A percentile compares a stretch with the other conserved stretches of the same genome.
These are phyloP conservation scores for Infundibulicybe gibba DNA, from an alignment of 768 basidiomycete genomes.

Conservation along the genomic window DNA sequence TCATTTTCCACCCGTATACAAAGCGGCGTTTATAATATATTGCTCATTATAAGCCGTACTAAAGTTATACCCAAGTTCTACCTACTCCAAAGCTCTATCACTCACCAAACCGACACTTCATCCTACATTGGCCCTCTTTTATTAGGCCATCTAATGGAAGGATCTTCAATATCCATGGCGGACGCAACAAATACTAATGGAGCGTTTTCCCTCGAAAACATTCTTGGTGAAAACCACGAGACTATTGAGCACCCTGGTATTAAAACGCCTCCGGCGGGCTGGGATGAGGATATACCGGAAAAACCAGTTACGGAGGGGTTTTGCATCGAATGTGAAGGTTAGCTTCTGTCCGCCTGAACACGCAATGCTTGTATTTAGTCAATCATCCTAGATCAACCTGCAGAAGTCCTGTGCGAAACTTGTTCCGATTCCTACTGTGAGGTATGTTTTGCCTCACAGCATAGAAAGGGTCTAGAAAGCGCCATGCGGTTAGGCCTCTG, in stretches of 20 bases:
- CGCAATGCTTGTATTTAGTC: conserved; percentile 4
- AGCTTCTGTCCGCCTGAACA: conserved; percentile 5
- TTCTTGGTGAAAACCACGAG: conserved; percentile 63
- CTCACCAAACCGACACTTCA: too few species aligned
- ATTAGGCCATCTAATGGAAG: too few species aligned
- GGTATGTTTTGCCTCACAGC: conserved; percentile 83
- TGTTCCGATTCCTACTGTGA: conserved; percentile 78
- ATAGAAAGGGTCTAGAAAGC: conserved; percentile 74
- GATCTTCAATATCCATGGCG: too few species aligned
- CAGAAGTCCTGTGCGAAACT: conserved; percentile 66
- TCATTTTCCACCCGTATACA: too few species aligned
- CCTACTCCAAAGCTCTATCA: too few species aligned
- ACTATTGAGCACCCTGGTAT: conserved; percentile 53
- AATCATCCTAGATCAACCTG: conserved; percentile 67
- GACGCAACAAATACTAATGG: not conserved
- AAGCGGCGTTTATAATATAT: too few species aligned
- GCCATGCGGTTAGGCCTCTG: conserved; percentile 53
- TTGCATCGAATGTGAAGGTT: conserved; percentile 88
- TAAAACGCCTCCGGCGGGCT: conserved; percentile 41
- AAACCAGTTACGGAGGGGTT: conserved; percentile 55
- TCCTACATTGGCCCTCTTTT: too few species aligned
- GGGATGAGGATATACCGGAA: conserved; percentile 62
- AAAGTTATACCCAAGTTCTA: too few species aligned
- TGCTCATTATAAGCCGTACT: too few species aligned
- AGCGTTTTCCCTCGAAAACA: conserved; percentile 64